Conservation (phyloP, 2,329 filamentous ascomycete genomes). For the Penicillium italicum region DNA sequence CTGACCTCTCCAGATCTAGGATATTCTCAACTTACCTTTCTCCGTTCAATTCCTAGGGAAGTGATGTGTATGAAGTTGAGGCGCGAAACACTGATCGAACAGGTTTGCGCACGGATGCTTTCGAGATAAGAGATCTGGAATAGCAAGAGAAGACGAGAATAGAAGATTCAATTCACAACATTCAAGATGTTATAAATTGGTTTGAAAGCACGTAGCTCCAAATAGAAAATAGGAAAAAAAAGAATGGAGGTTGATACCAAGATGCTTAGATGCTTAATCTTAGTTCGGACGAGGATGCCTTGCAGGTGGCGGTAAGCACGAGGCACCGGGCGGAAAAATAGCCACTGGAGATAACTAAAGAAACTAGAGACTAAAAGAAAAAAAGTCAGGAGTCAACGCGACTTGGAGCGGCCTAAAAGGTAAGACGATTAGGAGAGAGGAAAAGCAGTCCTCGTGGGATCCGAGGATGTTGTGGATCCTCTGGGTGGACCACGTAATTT, state of each 20-base stretch:
- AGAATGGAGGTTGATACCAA: constrained; percentile 23
- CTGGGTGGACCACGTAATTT: constrained; percentile 20
- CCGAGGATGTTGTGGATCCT: constrained; percentile 35
- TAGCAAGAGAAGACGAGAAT: constrained; percentile 12
- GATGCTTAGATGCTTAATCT: constrained; percentile 45
- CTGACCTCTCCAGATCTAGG: constrained; percentile 6
- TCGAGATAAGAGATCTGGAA: constrained; percentile 4
- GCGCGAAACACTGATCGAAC: constrained; percentile 3
- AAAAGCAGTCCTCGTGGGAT: constrained; percentile 28
- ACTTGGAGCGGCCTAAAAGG: constrained; percentile 30
- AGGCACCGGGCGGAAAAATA: constrained; percentile 28
- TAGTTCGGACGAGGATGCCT: constrained; percentile 34
- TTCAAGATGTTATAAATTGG: background rate
- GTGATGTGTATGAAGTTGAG: background rate
- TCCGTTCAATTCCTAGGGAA: background rate
- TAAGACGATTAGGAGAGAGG: constrained; percentile 15
- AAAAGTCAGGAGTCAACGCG: constrained; percentile 21
- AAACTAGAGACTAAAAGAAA: constrained; percentile 14
- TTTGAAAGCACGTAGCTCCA: background rate
- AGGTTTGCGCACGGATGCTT: constrained; percentile 4
- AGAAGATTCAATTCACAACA: background rate
- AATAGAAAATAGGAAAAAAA: constrained; percentile 7
- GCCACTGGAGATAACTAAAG: background rate
- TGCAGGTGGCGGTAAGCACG: constrained; percentile 39
- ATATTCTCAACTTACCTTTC: constrained; percentile 3